Percentiles rank a stretch among this genome's conserved stretches.
Conservation (phyloP, 2,329 filamentous ascomycete species). For the Cytospora piceae region DNA sequence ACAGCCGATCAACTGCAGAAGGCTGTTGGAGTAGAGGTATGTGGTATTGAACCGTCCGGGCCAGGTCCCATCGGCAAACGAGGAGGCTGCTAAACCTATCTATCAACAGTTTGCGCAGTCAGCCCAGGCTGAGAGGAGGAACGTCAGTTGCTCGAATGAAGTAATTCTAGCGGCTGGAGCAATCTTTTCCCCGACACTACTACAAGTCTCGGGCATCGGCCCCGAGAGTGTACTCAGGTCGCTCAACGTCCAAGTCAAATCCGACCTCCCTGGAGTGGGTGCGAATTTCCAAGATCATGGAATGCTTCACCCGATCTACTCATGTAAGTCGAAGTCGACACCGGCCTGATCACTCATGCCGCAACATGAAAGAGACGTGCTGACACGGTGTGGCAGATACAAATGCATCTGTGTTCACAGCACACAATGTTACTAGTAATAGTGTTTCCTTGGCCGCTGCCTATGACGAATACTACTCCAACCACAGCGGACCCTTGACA, state of each 20-base stretch:
- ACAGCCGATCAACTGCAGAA: slow-evolving; percentile 23
- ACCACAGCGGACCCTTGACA: slow-evolving; percentile 35
- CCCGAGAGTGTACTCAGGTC: slow-evolving; percentile 36
- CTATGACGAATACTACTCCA: slow-evolving; percentile 32
- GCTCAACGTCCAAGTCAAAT: slow-evolving; percentile 36
- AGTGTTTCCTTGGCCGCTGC: slow-evolving; percentile 28
- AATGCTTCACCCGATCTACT: slow-evolving; percentile 41
- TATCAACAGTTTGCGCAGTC: slow-evolving; percentile 37
- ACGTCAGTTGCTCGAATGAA: slow-evolving; percentile 37
- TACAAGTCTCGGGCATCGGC: slow-evolving; percentile 43
- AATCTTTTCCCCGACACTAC: slow-evolving; percentile 38
- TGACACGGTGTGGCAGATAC: slow-evolving; percentile 29
- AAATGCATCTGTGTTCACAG: slow-evolving; percentile 31
- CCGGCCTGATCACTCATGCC: background rate
- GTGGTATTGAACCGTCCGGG: slow-evolving; percentile 10
- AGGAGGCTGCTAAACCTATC: background rate
- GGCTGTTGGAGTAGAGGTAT: slow-evolving; percentile 45
- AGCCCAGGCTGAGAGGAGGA: slow-evolving; percentile 30
- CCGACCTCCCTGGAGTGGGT: slow-evolving; percentile 38
- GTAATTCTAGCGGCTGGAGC: slow-evolving; percentile 40
- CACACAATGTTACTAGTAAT: slow-evolving; percentile 27
- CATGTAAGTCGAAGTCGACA: slow-evolving; percentile 32
- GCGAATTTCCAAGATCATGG: slow-evolving; percentile 43
- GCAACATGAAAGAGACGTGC: background rate
- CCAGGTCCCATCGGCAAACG: background rate